Conservation (phyloP, 495 filamentous ascomycete genomes). For the Jackrogersella multiformis region DNA sequence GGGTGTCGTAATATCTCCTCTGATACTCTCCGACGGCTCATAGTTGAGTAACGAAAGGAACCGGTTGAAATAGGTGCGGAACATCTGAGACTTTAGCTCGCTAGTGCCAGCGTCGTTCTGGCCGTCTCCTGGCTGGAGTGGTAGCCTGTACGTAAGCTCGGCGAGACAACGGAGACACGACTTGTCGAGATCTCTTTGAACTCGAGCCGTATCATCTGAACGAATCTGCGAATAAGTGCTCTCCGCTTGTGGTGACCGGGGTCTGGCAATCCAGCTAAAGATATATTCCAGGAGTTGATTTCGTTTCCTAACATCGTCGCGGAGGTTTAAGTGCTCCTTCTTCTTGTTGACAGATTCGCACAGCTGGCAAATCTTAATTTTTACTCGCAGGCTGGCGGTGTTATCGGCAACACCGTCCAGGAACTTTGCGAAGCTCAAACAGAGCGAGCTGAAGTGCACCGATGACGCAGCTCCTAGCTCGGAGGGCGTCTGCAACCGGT, state of each 20-base stretch:
- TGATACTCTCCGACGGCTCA: constrained; percentile 56
- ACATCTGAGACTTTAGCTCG: constrained; percentile 71
- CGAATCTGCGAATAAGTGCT: constrained; percentile 39
- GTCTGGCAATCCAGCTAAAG: constrained; percentile 70
- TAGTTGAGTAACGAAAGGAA: constrained; percentile 69
- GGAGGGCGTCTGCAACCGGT: constrained; percentile 65
- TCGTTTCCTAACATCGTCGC: constrained; percentile 70
- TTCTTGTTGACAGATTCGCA: constrained; percentile 70
- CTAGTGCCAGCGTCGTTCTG: constrained; percentile 68
- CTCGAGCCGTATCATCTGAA: constrained; percentile 61
- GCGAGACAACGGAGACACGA: constrained; percentile 69
- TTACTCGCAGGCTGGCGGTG: constrained; percentile 63
- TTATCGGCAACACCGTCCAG: constrained; percentile 63
- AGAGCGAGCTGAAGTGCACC: constrained; percentile 67
- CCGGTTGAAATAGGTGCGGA: constrained; percentile 71
- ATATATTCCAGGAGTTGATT: constrained; percentile 72
- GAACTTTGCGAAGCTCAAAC: constrained; percentile 69
- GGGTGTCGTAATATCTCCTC: constrained; percentile 42
- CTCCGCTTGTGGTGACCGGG: constrained; percentile 53
- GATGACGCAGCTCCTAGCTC: constrained; percentile 65
- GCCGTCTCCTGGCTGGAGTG: constrained; percentile 69
- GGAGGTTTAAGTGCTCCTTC: constrained; percentile 71
- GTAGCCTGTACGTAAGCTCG: constrained; percentile 69
- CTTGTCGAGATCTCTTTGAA: constrained; percentile 69
- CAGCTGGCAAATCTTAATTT: constrained; percentile 72